Percentiles rank a stretch among this genome's conserved stretches.
These are phyloP conservation scores for Phtheirospermum japonicum DNA, from an alignment of 257 asterid species.

Conservation along the genomic window DNA sequence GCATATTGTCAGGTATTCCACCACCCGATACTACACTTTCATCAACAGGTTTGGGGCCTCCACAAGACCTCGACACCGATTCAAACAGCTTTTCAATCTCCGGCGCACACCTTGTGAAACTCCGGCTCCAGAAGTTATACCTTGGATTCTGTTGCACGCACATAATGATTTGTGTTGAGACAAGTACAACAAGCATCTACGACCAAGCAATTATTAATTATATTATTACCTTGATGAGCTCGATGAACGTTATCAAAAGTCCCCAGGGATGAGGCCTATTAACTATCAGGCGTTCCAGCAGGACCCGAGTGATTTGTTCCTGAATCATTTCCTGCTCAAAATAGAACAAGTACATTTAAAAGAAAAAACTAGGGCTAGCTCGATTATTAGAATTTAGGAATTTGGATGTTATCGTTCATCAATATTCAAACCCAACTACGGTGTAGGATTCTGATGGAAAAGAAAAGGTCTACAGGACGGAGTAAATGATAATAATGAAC, in stretches of 20 bases:
- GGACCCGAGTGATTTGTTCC: conserved; percentile 92
- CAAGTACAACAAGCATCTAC: too few species aligned
- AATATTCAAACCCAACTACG: too few species aligned
- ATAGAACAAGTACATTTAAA: neutral
- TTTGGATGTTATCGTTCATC: too few species aligned
- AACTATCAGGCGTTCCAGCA: conserved; percentile 78
- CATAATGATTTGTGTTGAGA: too few species aligned
- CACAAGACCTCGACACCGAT: conserved; percentile 90
- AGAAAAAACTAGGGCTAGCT: neutral
- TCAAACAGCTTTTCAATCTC: conserved; percentile 93
- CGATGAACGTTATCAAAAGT: conserved; percentile 75
- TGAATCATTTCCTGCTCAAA: conserved; percentile 79
- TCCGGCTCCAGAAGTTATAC: conserved; percentile 90
- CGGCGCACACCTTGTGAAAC: conserved; percentile 89
- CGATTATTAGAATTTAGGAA: neutral
- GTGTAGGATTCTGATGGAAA: too few species aligned
- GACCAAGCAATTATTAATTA: neutral
- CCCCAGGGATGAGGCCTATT: conserved; percentile 99
- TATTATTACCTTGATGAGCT: conserved; percentile 75
- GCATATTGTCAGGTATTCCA: conserved; percentile 68
- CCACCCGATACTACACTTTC: conserved; percentile 70
- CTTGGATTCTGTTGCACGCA: conserved; percentile 56
- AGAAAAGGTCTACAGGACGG: too few species aligned
- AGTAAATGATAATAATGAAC: too few species aligned
- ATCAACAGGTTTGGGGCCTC: conserved; percentile 83